Evolutionary conservation across 495 filamentous ascomycete genomes (phyloP).

Genomic region (Ascobolus immersus): DNA sequence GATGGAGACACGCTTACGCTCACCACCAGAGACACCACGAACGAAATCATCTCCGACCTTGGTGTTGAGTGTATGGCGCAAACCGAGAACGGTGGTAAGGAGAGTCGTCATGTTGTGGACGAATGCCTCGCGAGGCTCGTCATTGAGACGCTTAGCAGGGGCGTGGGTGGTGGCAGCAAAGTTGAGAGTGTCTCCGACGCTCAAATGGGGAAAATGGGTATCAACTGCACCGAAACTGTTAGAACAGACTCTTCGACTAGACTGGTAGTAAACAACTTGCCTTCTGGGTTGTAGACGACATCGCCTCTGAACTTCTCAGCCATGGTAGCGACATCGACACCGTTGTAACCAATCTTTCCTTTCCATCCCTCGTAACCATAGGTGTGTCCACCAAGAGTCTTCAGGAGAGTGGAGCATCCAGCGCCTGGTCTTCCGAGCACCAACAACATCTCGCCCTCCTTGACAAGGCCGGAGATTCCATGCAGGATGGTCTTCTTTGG

Average conservation of each 20-base stretch:
- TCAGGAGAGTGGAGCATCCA: slow-evolving; percentile 49
- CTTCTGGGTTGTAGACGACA: slow-evolving; percentile 34
- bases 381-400: slow-evolving; percentile 43
- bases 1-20: slow-evolving; percentile 31
- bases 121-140: slow-evolving; percentile 20
- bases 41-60: slow-evolving; percentile 65
- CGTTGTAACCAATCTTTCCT: slow-evolving; percentile 12
- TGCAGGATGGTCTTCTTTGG: slow-evolving; percentile 40
- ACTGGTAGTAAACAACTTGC: slow-evolving; percentile 9
- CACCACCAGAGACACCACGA: slow-evolving; percentile 40
- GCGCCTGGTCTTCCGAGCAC: slow-evolving; percentile 49
- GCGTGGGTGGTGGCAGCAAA: slow-evolving; percentile 33
- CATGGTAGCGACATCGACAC: slow-evolving; percentile 27
- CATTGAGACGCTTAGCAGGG: slow-evolving; percentile 21
- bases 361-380: slow-evolving; percentile 26
- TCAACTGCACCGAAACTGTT: slow-evolving; percentile 30
- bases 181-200: slow-evolving; percentile 38
- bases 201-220: slow-evolving; percentile 39
- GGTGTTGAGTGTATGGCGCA: slow-evolving; percentile 57
- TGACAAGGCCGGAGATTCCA: slow-evolving; percentile 45
- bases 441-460: slow-evolving; percentile 55
- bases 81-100: slow-evolving; percentile 39
- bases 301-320: slow-evolving; percentile 36
- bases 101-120: slow-evolving; percentile 23
- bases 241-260: slow-evolving; percentile 51